These are phyloP conservation scores for Melanogaster broomeanus DNA, from an alignment of 768 basidiomycete species.

Conservation along the genomic window DNA sequence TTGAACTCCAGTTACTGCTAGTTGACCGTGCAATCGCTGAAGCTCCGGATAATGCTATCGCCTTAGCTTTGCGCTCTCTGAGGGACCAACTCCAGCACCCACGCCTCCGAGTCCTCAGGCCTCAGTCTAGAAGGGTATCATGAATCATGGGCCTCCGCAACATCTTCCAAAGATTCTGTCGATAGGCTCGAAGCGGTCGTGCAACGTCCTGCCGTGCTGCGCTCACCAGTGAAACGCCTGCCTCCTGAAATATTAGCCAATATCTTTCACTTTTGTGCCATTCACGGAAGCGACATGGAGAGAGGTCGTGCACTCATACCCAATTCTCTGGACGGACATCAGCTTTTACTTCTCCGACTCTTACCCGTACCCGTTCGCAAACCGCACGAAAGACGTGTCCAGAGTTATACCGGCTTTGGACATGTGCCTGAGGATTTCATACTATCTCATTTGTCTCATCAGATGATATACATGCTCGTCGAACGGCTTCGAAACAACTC, in stretches of 20 bases:
- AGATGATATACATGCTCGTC: constrained; percentile 9
- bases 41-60: background rate
- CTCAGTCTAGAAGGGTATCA: background rate
- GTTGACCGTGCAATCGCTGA: background rate
- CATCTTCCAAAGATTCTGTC: background rate
- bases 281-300: constrained; percentile 12
- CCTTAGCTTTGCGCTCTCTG: background rate
- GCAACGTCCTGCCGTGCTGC: background rate
- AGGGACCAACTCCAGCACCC: background rate
- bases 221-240: constrained; percentile 7
- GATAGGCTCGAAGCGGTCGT: background rate
- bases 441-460: constrained; percentile 11
- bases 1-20: background rate
- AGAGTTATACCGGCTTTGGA: constrained; percentile 5
- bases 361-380: no score
- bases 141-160: background rate
- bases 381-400: constrained; percentile 1
- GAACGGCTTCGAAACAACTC: constrained; percentile 15
- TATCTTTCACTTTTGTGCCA: constrained; percentile 12
- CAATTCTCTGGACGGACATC: constrained; percentile 26
- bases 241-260: constrained; percentile 37
- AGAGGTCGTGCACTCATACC: constrained; percentile 6
- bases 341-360: constrained; percentile 10
- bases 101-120: no score
- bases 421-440: constrained; percentile 12